Conservation (phyloP, 2,329 filamentous ascomycete species). For the Paramyrothecium roridum region DNA sequence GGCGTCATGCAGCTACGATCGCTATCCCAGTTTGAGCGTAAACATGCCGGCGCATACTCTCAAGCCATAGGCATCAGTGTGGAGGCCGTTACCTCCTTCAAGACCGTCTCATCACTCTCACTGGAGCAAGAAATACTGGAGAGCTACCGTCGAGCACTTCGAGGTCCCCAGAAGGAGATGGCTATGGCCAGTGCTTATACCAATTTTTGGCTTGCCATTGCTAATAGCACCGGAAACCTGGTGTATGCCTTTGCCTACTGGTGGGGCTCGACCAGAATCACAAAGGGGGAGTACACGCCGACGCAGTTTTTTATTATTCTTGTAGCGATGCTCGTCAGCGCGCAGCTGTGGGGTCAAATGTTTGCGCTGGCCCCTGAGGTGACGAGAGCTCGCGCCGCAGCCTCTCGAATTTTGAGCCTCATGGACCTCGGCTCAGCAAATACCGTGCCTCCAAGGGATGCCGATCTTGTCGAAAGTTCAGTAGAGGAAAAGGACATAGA, state of each 20-base stretch:
- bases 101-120: conserved; percentile 57
- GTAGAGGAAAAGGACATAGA: conserved; percentile 31
- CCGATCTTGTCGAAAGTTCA: not conserved
- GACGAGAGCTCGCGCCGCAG: conserved; percentile 61
- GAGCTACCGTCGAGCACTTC: conserved; percentile 50
- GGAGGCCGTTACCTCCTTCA: conserved; percentile 64
- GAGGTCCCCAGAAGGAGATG: conserved; percentile 51
- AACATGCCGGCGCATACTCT: conserved; percentile 62
- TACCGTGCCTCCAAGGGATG: conserved; percentile 7
- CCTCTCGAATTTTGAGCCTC: conserved; percentile 52
- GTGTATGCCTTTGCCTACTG: conserved; percentile 76
- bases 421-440: conserved; percentile 39
- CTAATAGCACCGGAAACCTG: conserved; percentile 60
- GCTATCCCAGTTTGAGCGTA: conserved; percentile 58
- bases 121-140: conserved; percentile 47
- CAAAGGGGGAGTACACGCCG: conserved; percentile 58
- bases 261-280: conserved; percentile 73
- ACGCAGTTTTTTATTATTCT: conserved; percentile 75
- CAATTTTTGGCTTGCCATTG: conserved; percentile 59
- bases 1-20: conserved; percentile 67
- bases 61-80: conserved; percentile 62
- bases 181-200: conserved; percentile 44
- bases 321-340: conserved; percentile 67
- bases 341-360: conserved; percentile 71
- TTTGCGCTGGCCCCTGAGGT: conserved; percentile 74